phyloP scores from a whole-genome alignment of 768 basidiomycete genomes.

The Hygrophorus russula region DNA sequence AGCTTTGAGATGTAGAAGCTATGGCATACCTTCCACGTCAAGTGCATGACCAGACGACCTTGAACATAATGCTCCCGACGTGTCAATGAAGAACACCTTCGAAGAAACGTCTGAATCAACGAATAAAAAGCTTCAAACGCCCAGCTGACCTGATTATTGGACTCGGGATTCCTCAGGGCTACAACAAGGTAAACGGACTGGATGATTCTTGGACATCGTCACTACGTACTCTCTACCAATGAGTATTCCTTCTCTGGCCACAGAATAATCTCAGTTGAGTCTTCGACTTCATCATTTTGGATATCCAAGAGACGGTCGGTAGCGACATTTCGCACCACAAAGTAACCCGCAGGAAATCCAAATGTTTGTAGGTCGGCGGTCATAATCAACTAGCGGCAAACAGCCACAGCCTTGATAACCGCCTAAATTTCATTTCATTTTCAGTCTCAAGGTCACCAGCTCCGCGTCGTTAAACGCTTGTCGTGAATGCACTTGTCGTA shows the following conservation, averaged over 20 bases:
- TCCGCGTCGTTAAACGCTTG: too few species aligned
- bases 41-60: conserved; percentile 73
- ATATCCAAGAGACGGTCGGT: conserved; percentile 50
- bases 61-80: conserved; percentile 66
- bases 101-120: neutral
- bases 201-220: neutral
- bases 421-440: too few species aligned
- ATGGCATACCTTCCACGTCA: conserved; percentile 55
- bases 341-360: conserved; percentile 50
- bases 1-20: neutral
- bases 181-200: conserved; percentile 1
- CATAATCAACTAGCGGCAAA: conserved; percentile 13
- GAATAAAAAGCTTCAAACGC: neutral
- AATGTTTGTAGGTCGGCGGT: conserved; percentile 20
- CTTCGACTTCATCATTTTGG: conserved; percentile 25
- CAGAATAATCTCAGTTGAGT: conserved; percentile 39
- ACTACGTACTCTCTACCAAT: conserved; percentile 59
- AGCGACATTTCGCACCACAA: conserved; percentile 46
- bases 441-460: too few species aligned
- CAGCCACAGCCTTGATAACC: too few species aligned
- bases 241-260: conserved; percentile 69
- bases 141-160: conserved; percentile 58
- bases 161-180: conserved; percentile 59
- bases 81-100: conserved; percentile 80
- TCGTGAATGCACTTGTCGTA: too few species aligned